Conservation (phyloP, 2,329 filamentous ascomycete species). For the Aspergillus sp. region DNA sequence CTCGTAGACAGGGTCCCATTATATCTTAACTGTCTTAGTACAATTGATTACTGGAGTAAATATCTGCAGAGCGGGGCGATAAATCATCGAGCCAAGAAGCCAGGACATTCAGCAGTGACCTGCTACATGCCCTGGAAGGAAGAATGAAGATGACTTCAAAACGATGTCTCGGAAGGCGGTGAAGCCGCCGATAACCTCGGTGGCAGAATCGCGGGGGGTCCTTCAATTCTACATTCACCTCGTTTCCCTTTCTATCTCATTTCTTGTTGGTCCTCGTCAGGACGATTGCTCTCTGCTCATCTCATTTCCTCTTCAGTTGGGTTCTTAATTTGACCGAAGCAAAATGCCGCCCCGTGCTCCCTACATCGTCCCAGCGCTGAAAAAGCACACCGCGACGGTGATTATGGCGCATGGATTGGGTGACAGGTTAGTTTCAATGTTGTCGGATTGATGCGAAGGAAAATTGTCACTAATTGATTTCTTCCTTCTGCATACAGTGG, state of each 20-base stretch:
- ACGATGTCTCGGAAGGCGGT: slow-evolving; percentile 12
- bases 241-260: too few relatives aligned
- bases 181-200: slow-evolving; percentile 9
- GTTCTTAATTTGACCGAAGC: not conserved
- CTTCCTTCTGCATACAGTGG: slow-evolving; percentile 30
- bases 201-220: slow-evolving; percentile 20
- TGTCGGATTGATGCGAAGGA: not conserved
- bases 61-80: too few relatives aligned
- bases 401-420: slow-evolving; percentile 92
- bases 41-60: too few relatives aligned
- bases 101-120: too few relatives aligned
- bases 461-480: slow-evolving; percentile 5
- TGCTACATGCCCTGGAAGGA: too few relatives aligned
- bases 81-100: too few relatives aligned
- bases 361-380: slow-evolving; percentile 68
- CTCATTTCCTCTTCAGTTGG: not conserved
- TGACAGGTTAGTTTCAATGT: slow-evolving; percentile 56
- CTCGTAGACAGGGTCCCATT: too few relatives aligned
- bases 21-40: too few relatives aligned
- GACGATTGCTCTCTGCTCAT: not conserved
- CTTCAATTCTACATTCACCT: not conserved
- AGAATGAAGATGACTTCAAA: too few relatives aligned
- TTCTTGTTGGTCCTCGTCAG: too few relatives aligned
- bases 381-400: slow-evolving; percentile 83
- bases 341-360: slow-evolving; percentile 44